phyloP scores from a whole-genome alignment of 345 rosid genomes.

The Gossypium raimondii region DNA sequence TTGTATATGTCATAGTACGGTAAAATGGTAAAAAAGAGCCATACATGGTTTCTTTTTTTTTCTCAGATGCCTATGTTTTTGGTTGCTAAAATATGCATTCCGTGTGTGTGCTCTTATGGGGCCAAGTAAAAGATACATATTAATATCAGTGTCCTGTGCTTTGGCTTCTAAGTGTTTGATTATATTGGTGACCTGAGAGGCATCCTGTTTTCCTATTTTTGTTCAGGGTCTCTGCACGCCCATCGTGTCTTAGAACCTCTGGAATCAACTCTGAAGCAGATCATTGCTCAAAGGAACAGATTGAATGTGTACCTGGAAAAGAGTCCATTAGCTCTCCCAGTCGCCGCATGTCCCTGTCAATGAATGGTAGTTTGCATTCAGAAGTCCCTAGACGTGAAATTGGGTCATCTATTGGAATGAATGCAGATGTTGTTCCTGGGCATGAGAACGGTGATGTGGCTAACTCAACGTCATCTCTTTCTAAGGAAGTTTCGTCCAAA shows the following conservation, averaged over 20 bases:
- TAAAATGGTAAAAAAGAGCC: neutral
- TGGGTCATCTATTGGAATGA: conserved; percentile 21
- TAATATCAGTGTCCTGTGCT: neutral
- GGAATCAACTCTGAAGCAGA: conserved; percentile 28
- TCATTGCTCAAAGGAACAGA: conserved; percentile 26
- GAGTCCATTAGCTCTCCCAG: conserved; percentile 13
- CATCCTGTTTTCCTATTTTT: conserved; percentile 19
- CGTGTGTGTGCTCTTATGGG: neutral
- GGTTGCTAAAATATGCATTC: neutral
- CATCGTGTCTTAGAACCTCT: conserved; percentile 19
- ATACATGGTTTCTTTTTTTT: neutral
- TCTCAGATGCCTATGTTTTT: too few species aligned
- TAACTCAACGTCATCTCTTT: conserved; percentile 21
- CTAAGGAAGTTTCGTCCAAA: conserved; percentile 9
- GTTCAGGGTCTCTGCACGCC: conserved; percentile 13
- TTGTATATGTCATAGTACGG: neutral
- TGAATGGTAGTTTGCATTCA: conserved; percentile 22
- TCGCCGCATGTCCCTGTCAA: conserved; percentile 12
- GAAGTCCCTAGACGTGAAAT: conserved; percentile 27
- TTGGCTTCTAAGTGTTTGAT: neutral
- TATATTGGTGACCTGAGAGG: neutral
- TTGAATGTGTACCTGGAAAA: conserved; percentile 21
- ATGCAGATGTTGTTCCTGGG: conserved; percentile 14
- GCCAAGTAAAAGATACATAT: neutral
- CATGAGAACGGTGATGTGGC: conserved; percentile 15